Percentiles rank a stretch among this genome's conserved stretches.
These are phyloP conservation scores for Myxozyma kluyveri DNA, from an alignment of 805 yeast genomes.

Conservation along the genomic window DNA sequence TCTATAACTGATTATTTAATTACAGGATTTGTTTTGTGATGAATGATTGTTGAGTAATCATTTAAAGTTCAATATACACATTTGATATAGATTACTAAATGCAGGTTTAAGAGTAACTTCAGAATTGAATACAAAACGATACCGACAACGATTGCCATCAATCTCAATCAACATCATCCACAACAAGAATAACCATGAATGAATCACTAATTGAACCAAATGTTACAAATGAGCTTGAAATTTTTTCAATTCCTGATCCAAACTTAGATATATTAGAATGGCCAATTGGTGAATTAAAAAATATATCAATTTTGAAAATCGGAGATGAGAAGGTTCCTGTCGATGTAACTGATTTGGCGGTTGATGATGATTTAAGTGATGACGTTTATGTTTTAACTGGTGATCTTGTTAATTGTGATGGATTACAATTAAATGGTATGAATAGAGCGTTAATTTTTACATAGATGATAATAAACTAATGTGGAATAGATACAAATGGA, in stretches of 20 bases:
- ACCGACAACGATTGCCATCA: too few species aligned
- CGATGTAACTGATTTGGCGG: conserved; percentile 16
- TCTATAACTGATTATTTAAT: too few species aligned
- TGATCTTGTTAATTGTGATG: conserved; percentile 3
- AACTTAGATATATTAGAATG: conserved; percentile 12
- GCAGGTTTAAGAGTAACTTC: neutral
- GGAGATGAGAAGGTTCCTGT: neutral
- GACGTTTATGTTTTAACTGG: neutral
- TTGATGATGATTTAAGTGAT: conserved; percentile 15
- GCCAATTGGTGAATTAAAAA: conserved; percentile 18
- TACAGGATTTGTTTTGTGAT: too few species aligned
- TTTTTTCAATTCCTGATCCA: conserved; percentile 13
- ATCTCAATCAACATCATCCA: too few species aligned
- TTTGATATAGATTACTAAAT: neutral
- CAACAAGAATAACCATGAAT: too few species aligned
- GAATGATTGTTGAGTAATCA: too few species aligned
- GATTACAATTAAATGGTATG: neutral
- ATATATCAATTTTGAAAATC: conserved; percentile 13
- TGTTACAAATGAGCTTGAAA: conserved; percentile 8
- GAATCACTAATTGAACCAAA: too few species aligned
- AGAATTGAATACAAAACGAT: neutral
- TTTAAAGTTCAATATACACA: too few species aligned
- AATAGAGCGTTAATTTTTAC: neutral
- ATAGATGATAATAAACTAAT: neutral
- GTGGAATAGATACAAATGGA: neutral